Conservation (phyloP, 1,284 basidiomycete species). For the Naganishia cerealis region DNA sequence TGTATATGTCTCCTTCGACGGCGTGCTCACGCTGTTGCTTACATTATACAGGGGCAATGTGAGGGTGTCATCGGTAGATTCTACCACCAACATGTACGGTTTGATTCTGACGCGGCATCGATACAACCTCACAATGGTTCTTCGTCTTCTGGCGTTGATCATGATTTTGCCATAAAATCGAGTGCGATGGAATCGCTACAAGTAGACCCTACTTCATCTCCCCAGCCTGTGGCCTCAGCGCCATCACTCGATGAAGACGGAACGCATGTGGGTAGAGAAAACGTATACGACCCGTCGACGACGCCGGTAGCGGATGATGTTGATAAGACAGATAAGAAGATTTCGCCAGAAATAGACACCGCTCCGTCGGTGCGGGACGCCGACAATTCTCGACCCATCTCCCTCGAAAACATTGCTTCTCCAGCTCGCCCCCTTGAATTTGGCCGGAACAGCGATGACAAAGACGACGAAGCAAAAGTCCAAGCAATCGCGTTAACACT, state of each 20-base stretch:
- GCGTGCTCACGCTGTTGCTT: not conserved
- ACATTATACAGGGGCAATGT: conserved; percentile 13
- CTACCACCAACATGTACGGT: conserved; percentile 4
- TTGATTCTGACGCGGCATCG: not conserved
- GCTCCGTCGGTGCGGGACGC: not conserved
- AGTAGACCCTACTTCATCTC: not conserved
- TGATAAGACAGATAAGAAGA: not conserved
- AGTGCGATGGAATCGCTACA: not conserved
- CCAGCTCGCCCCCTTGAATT: not conserved
- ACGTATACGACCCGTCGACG: not conserved
- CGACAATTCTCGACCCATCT: not conserved
- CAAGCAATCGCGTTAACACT: not conserved
- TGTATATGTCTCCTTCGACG: not conserved
- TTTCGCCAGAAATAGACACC: not conserved
- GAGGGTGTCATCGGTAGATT: conserved; percentile 33
- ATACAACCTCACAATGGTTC: not conserved
- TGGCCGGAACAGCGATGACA: not conserved
- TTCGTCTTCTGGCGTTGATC: not conserved
- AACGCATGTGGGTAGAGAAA: not conserved
- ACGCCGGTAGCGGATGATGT: not conserved
- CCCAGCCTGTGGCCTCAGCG: not conserved
- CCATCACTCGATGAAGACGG: not conserved
- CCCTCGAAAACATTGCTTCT: not conserved
- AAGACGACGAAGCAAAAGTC: not conserved
- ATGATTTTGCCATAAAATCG: not conserved